A percentile compares a stretch with the other conserved stretches of the same genome.
phyloP scores from a whole-genome alignment of 371 early-diverging fungal species.

The Mortierella sp. region DNA sequence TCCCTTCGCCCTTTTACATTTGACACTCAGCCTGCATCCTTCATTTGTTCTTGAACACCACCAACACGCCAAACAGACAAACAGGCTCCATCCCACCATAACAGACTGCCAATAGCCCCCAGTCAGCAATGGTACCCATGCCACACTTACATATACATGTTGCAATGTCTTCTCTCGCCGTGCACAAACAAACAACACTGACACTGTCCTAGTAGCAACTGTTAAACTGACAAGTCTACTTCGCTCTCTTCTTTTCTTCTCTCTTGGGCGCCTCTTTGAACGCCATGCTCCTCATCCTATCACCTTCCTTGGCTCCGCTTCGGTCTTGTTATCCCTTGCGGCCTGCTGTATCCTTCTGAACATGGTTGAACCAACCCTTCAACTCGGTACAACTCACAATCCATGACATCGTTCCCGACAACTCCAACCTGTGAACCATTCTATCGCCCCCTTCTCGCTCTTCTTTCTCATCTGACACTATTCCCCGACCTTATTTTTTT shows the following conservation, averaged over 20 bases:
- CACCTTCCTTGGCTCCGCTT: neutral
- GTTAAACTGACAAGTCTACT: neutral
- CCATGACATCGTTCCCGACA: slow-evolving; percentile 23
- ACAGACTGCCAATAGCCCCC: neutral
- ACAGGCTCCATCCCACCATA: neutral
- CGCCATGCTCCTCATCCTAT: neutral
- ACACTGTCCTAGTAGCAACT: neutral
- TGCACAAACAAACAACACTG: neutral
- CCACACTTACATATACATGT: too few species aligned
- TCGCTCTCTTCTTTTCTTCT: neutral
- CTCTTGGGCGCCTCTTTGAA: neutral
- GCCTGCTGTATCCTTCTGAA: neutral
- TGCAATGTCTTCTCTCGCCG: neutral
- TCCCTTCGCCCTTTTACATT: neutral
- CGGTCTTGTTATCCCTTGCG: neutral
- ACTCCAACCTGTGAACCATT: neutral
- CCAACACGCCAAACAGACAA: neutral
- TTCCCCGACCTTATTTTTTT: slow-evolving; percentile 8
- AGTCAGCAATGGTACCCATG: neutral
- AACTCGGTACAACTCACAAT: slow-evolving; percentile 2
- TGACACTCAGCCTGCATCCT: neutral
- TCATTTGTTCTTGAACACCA: neutral
- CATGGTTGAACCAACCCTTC: neutral
- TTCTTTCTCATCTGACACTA: neutral
- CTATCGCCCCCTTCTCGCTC: neutral